Percentiles rank a stretch among this genome's conserved stretches.
Evolutionary conservation across 2,329 filamentous ascomycete genomes (phyloP).

Genomic region (Pyrenochaeta sp.): DNA sequence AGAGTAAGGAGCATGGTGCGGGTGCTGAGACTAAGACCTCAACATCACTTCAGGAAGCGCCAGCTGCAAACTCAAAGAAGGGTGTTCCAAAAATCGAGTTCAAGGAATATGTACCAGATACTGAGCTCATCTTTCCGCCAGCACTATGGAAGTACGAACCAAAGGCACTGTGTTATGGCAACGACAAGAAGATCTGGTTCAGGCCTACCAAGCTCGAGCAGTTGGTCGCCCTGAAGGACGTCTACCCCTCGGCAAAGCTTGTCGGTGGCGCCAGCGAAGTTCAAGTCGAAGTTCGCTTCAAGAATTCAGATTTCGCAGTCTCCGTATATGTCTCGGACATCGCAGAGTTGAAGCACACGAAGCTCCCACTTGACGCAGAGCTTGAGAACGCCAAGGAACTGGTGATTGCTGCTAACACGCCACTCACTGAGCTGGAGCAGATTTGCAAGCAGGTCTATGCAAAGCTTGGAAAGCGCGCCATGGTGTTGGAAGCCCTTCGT

Average conservation of each 20-base stretch:
- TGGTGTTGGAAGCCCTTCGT: constrained; percentile 70
- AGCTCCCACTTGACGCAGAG: constrained; percentile 34
- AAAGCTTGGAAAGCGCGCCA: constrained; percentile 46
- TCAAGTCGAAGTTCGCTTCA: constrained; percentile 98
- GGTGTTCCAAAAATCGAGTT: constrained; percentile 71
- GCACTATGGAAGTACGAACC: constrained; percentile 81
- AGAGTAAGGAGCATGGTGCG: constrained; percentile 42
- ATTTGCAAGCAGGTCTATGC: constrained; percentile 79
- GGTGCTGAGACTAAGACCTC: constrained; percentile 61
- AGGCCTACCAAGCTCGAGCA: constrained; percentile 85
- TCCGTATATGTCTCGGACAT: constrained; percentile 95
- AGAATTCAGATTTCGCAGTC: constrained; percentile 85
- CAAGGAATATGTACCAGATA: constrained; percentile 88
- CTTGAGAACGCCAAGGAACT: constrained; percentile 53
- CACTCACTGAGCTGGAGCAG: constrained; percentile 85
- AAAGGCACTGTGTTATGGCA: constrained; percentile 83
- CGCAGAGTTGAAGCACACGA: constrained; percentile 77
- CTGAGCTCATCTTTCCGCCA: constrained; percentile 92
- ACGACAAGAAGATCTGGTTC: constrained; percentile 93
- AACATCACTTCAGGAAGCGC: constrained; percentile 40
- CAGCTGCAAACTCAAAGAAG: constrained; percentile 62
- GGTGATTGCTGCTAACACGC: constrained; percentile 88
- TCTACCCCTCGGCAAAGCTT: constrained; percentile 87
- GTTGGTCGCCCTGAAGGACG: constrained; percentile 85
- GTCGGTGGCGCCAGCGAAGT: constrained; percentile 96